These are phyloP conservation scores for Curvularia eragrostidis DNA, from an alignment of 2,329 filamentous ascomycete species.

Conservation along the genomic window DNA sequence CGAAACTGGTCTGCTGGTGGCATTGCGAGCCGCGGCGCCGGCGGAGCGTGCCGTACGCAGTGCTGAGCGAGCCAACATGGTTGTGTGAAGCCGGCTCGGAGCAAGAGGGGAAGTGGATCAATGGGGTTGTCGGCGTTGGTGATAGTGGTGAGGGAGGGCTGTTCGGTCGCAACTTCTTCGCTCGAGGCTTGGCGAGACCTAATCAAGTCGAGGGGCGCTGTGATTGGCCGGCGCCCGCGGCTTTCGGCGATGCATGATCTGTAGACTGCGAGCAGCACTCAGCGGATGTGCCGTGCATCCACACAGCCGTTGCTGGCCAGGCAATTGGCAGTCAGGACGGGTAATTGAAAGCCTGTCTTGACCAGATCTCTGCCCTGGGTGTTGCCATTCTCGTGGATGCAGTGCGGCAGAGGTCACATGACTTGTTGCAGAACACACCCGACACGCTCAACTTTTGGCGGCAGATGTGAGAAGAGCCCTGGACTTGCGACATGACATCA, in stretches of 20 bases:
- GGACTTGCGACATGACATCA: not conserved
- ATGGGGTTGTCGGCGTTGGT: conserved; percentile 43
- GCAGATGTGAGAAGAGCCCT: not conserved
- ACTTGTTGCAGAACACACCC: not conserved
- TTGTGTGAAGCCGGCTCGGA: conserved; percentile 55
- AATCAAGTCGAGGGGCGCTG: conserved; percentile 17
- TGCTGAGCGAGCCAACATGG: conserved; percentile 92
- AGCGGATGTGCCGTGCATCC: not conserved
- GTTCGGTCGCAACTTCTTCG: conserved; percentile 26
- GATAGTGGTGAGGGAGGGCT: conserved; percentile 34
- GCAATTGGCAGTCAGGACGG: too few species aligned
- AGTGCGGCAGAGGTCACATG: not conserved
- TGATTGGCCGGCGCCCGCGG: conserved; percentile 28
- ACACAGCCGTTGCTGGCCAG: not conserved
- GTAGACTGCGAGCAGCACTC: not conserved
- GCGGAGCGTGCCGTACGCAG: conserved; percentile 87
- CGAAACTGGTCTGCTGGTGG: conserved; percentile 55
- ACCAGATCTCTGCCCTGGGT: not conserved
- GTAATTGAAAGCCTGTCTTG: not conserved
- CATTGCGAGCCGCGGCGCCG: conserved; percentile 77
- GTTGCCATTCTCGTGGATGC: not conserved
- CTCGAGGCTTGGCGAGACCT: conserved; percentile 24
- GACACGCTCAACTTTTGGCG: not conserved
- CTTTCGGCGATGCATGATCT: conserved; percentile 14
- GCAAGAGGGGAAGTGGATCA: conserved; percentile 43